A percentile compares a stretch with the other conserved stretches of the same genome.
Evolutionary conservation across 1,284 basidiomycete species (phyloP).

Genomic region (Cryptococcus sp.): DNA sequence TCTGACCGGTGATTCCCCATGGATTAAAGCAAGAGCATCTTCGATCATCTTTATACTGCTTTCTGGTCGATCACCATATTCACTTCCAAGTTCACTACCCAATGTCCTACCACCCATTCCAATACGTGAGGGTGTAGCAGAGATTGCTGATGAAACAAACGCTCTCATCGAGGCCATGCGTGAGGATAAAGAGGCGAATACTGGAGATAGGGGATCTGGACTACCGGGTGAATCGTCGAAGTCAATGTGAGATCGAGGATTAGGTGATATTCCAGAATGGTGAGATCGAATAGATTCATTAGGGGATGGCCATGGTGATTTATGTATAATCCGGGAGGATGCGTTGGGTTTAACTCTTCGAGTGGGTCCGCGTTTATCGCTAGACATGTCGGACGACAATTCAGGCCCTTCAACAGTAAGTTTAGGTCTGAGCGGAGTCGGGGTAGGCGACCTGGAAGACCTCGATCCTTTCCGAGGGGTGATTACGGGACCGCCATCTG

Average conservation of each 20-base stretch:
- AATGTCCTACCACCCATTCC: constrained; percentile 13
- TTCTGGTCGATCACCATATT: constrained; percentile 17
- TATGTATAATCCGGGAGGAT: constrained; percentile 3
- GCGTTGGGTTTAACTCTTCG: no score
- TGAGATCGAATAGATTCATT: neutral
- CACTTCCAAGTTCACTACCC: constrained; percentile 30
- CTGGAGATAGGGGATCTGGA: constrained; percentile 11
- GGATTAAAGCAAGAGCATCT: neutral
- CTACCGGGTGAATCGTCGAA: neutral
- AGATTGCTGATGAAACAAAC: constrained; percentile 12
- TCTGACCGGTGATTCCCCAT: neutral
- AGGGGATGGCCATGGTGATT: constrained; percentile 16
- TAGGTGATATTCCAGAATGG: neutral
- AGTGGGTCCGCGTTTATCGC: no score
- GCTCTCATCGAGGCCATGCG: constrained; percentile 25
- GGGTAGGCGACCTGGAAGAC: neutral
- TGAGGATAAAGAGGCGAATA: constrained; percentile 16
- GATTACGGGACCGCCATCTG: neutral
- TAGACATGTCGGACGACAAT: neutral
- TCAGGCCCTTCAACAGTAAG: neutral
- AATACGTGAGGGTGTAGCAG: constrained; percentile 1
- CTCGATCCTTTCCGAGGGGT: neutral
- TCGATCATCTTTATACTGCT: constrained; percentile 1
- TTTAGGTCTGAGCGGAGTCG: neutral
- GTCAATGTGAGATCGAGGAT: constrained; percentile 8